Base-by-base conservation (phyloP, 805 yeast species). In the Schwanniomyces polymorphus region DNA sequence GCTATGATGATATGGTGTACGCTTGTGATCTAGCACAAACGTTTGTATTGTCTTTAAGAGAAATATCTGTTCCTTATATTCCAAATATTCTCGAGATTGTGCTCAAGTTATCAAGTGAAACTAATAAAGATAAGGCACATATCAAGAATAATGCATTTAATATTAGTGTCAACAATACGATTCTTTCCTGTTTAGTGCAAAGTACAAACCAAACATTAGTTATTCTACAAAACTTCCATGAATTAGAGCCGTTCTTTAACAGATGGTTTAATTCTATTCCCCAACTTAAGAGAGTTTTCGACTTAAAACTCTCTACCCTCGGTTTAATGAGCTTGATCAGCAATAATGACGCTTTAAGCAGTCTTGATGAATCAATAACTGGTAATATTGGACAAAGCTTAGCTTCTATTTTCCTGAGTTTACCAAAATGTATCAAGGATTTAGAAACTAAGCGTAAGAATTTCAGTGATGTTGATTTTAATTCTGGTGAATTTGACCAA, bases 391-490 rank as follows among this genome's bases (percentile, higher is more conserved):
- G 88, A 29, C 58, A 70, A 2, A 73, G 71, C 7, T 63, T 88
- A n/a, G 72, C 84, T 0, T 55, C 61, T 3, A 64, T 85, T 29
- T 63, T 91, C 45, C 78, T 74, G 17, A 76, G 75, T 43, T 74
- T 90, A 40, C 97, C 98, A 2, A 70, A 60, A 1, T 96, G 97
- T 0, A 78, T 88, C 34, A 77, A 76, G 43, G 74, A 76, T 16
- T 70, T 88, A 53, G 91, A 84, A 47, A 82, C 78, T 57, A 79
- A 80, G 57, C 75, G 90, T 48, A 79, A 77, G 54, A 80, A 78
- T 42, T 87, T 77, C 54, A 75, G 59, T 43, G 59, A 54, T 7
- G 57, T 65, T 7, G 75, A 67, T 45, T 61, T 53, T 51, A 50
- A 25, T 10, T 41, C 45, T 18, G 23, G 27, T 21, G 27, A 26